These are phyloP conservation scores for Cyberlindnera americana DNA, from an alignment of 805 yeast species.

Conservation along the genomic window DNA sequence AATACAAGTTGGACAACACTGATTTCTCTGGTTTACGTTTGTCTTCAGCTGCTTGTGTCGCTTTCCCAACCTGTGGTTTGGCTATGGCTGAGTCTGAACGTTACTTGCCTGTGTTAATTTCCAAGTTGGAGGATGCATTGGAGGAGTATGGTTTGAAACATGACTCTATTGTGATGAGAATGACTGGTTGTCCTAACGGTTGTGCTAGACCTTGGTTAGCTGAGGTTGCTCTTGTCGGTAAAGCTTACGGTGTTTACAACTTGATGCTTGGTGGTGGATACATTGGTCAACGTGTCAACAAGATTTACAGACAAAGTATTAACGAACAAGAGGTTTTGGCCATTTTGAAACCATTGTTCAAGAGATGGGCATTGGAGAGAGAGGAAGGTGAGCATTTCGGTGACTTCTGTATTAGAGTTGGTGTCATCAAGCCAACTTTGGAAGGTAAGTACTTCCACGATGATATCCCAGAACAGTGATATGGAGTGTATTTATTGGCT, in stretches of 20 bases:
- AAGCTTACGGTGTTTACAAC: conserved; percentile 90
- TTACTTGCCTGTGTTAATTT: conserved; percentile 70
- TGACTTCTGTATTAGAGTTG: conserved; percentile 83
- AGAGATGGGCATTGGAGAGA: conserved; percentile 92
- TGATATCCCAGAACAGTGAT: conserved; percentile 62
- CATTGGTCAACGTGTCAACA: conserved; percentile 88
- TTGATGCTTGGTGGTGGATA: conserved; percentile 95
- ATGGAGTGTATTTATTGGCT: conserved; percentile 1
- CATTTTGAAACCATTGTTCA: conserved; percentile 79
- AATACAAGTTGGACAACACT: conserved; percentile 81
- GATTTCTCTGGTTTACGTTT: conserved; percentile 79
- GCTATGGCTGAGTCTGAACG: conserved; percentile 99
- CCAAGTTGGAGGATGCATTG: conserved; percentile 78
- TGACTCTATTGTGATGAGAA: conserved; percentile 92
- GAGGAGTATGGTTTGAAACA: conserved; percentile 93
- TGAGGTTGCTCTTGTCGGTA: conserved; percentile 92
- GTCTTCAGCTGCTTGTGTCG: conserved; percentile 95
- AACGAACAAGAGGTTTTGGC: conserved; percentile 84
- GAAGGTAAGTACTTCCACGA: conserved; percentile 96
- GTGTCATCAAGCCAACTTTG: conserved; percentile 81
- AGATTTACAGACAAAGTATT: conserved; percentile 81
- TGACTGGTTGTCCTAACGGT: conserved; percentile 99
- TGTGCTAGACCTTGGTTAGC: conserved; percentile 99
- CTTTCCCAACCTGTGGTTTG: conserved; percentile 97
- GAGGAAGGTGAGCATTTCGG: conserved; percentile 92